Percentiles rank a stretch among this genome's conserved stretches.
These are phyloP conservation scores for Guillardia theta DNA, from an alignment of 78 protist genomes.

Conservation along the genomic window DNA sequence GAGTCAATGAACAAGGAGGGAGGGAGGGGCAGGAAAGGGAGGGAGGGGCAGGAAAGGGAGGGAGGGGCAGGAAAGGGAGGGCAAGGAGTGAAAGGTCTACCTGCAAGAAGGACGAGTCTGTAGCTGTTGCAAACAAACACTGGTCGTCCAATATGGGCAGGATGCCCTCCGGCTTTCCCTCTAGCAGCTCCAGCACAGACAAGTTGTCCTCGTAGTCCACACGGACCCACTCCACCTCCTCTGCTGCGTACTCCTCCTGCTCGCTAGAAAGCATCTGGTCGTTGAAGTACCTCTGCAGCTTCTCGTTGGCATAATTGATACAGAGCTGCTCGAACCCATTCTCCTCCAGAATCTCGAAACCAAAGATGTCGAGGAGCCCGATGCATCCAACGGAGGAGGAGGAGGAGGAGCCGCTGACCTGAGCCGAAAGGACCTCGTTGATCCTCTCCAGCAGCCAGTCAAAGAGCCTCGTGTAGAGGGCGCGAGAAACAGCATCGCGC, in stretches of 20 bases:
- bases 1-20: not conserved
- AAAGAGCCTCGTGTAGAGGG: slow-evolving; percentile 57
- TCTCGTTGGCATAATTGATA: slow-evolving; percentile 97
- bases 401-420: not conserved
- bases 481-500: slow-evolving; percentile 39
- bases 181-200: not conserved
- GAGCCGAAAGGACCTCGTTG: slow-evolving; percentile 2
- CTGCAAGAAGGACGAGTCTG: not conserved
- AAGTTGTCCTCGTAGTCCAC: slow-evolving; percentile 74
- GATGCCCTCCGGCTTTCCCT: not conserved
- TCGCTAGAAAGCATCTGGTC: slow-evolving; percentile 82
- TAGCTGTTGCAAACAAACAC: not conserved
- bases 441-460: slow-evolving; percentile 52
- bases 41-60: not conserved
- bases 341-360: slow-evolving; percentile 90
- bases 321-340: slow-evolving; percentile 55
- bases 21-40: not conserved
- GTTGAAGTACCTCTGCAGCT: slow-evolving; percentile 96
- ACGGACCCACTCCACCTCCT: slow-evolving; percentile 89
- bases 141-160: slow-evolving; percentile 47
- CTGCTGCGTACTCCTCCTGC: slow-evolving; percentile 82
- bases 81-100: not conserved
- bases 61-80: not conserved
- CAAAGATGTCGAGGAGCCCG: slow-evolving; percentile 92
- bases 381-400: not conserved